phyloP scores from a whole-genome alignment of 1,284 basidiomycete genomes.

The Tilletiopsis washingtonensis region DNA sequence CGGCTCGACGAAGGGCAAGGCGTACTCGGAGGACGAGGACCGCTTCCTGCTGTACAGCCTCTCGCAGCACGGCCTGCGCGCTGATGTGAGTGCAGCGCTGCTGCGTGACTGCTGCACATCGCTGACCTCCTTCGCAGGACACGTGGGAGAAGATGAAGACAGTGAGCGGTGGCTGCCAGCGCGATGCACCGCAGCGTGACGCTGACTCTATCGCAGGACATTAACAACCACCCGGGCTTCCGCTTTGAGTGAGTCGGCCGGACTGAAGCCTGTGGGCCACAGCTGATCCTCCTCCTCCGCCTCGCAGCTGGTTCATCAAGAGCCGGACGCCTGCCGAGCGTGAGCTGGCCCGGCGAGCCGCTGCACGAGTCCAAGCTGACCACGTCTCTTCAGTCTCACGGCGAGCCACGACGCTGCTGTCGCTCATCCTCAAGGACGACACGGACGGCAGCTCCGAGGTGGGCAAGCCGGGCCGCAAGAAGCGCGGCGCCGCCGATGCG shows the following conservation, averaged over 20 bases:
- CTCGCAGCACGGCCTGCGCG: constrained; percentile 81
- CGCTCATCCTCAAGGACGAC: constrained; percentile 1
- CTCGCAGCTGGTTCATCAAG: constrained; percentile 98
- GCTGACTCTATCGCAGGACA: too few relatives aligned
- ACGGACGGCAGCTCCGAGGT: neutral
- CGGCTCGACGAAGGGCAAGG: constrained; percentile 62
- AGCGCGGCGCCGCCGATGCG: neutral
- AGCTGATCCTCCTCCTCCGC: constrained; percentile 5
- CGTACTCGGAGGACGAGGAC: constrained; percentile 94
- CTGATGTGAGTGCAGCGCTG: too few relatives aligned
- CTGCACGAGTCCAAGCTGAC: too few relatives aligned
- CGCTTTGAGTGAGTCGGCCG: constrained; percentile 4
- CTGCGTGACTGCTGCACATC: too few relatives aligned
- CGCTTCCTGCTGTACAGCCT: constrained; percentile 86
- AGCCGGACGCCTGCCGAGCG: constrained; percentile 81
- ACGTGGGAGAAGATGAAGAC: constrained; percentile 92
- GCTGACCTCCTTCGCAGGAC: too few relatives aligned
- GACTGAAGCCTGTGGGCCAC: neutral
- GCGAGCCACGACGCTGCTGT: constrained; percentile 75
- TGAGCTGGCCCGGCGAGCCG: too few relatives aligned
- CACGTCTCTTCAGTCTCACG: too few relatives aligned
- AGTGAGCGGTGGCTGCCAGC: too few relatives aligned
- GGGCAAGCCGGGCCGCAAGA: neutral
- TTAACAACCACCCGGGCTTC: constrained; percentile 92
- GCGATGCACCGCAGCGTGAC: too few relatives aligned